These are phyloP conservation scores for Cladophialophora carrionii DNA, from an alignment of 2,329 filamentous ascomycete species.

Conservation along the genomic window DNA sequence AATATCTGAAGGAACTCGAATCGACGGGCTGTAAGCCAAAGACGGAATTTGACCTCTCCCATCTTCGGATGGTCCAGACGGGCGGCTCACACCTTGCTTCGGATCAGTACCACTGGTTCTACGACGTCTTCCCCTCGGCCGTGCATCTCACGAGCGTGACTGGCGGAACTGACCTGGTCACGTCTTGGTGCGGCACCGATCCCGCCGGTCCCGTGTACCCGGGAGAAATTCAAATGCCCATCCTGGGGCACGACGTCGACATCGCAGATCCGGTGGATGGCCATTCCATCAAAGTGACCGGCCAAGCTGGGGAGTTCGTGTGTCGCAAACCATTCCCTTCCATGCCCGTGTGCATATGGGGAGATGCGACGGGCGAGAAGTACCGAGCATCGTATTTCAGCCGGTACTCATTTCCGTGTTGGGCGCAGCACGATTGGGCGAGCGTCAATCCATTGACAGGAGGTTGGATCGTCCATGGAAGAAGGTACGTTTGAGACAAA, in stretches of 20 bases:
- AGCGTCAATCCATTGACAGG: slow-evolving; percentile 67
- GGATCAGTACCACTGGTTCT: slow-evolving; percentile 17
- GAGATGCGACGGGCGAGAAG: slow-evolving; percentile 53
- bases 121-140: slow-evolving; percentile 17
- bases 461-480: slow-evolving; percentile 46
- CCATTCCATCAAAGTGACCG: slow-evolving; percentile 42
- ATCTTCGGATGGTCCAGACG: slow-evolving; percentile 19
- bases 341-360: slow-evolving; percentile 69
- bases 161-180: slow-evolving; percentile 41
- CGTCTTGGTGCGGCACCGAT: slow-evolving; percentile 43
- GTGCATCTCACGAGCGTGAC: slow-evolving; percentile 37
- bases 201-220: slow-evolving; percentile 62
- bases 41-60: slow-evolving; percentile 47
- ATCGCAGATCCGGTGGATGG: slow-evolving; percentile 25
- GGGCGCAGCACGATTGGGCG: slow-evolving; percentile 31
- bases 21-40: slow-evolving; percentile 64
- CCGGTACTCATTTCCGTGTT: slow-evolving; percentile 38
- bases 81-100: slow-evolving; percentile 26
- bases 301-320: slow-evolving; percentile 74
- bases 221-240: slow-evolving; percentile 59
- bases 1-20: slow-evolving; percentile 73
- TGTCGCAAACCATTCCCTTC: slow-evolving; percentile 73
- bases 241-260: slow-evolving; percentile 50
- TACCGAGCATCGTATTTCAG: slow-evolving; percentile 51
- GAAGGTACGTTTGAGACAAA: slow-evolving; percentile 40